phyloP scores from a whole-genome alignment of 352 stramenopile species.

The Phytophthora multivora region DNA sequence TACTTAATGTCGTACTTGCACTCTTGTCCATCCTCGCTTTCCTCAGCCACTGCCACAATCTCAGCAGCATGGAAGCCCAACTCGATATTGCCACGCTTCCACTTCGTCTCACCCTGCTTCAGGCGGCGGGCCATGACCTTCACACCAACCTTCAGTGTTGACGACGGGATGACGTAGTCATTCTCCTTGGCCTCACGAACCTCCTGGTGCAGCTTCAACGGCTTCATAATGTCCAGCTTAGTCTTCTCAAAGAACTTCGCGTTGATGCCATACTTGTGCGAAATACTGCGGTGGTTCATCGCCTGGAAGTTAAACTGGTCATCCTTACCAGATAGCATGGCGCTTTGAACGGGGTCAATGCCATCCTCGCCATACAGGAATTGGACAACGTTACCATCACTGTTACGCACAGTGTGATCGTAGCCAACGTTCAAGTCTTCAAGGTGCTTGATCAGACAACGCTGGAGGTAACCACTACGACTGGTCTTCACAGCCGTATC shows the following conservation, averaged over 20 bases:
- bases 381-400: conserved; percentile 97
- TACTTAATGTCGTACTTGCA: conserved; percentile 90
- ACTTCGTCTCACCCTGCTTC: conserved; percentile 82
- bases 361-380: conserved; percentile 99
- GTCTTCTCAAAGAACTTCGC: conserved; percentile 89
- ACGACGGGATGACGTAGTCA: conserved; percentile 41
- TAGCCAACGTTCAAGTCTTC: conserved; percentile 98
- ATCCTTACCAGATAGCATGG: conserved; percentile 95
- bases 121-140: conserved; percentile 73
- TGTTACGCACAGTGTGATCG: conserved; percentile 99
- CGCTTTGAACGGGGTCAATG: conserved; percentile 95
- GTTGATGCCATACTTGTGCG: conserved; percentile 92
- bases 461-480: conserved; percentile 99
- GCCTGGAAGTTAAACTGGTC: conserved; percentile 95
- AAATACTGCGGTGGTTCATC: conserved; percentile 96
- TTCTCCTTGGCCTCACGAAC: conserved; percentile 58
- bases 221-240: conserved; percentile 91
- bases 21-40: conserved; percentile 68
- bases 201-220: conserved; percentile 76
- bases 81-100: conserved; percentile 87
- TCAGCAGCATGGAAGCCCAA: conserved; percentile 71
- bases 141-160: conserved; percentile 56
- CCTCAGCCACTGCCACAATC: conserved; percentile 65
- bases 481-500: conserved; percentile 99
- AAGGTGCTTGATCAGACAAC: conserved; percentile 99